Evolutionary conservation across 140 eudicot species (phyloP).

Genomic region (Flaveria floridana): DNA sequence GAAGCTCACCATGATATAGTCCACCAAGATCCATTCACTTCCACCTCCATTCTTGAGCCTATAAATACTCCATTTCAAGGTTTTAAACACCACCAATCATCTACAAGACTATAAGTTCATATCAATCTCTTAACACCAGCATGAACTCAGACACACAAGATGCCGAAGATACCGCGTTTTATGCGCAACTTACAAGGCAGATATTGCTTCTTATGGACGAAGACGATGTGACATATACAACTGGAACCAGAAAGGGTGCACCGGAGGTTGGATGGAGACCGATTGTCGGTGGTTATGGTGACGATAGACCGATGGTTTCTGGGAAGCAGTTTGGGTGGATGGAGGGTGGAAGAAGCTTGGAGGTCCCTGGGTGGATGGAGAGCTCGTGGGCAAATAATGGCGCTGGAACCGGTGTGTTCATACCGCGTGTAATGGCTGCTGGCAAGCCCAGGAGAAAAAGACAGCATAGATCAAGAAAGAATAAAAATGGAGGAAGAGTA

Average conservation of each 20-base stretch:
- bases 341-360: conserved; percentile 24
- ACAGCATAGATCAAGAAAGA: conserved; percentile 34
- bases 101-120: neutral
- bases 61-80: conserved; percentile 27
- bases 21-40: conserved; percentile 4
- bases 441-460: conserved; percentile 32
- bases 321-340: conserved; percentile 33
- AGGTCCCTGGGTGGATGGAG: conserved; percentile 38
- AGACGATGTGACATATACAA: conserved; percentile 20
- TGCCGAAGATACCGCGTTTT: conserved; percentile 34
- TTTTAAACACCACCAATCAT: neutral
- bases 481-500: conserved; percentile 24
- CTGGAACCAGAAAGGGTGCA: neutral
- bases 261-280: conserved; percentile 6
- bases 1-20: conserved; percentile 23
- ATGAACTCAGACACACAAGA: conserved; percentile 27
- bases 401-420: conserved; percentile 42
- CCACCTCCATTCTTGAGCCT: conserved; percentile 11
- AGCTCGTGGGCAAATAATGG: conserved; percentile 41
- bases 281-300: neutral
- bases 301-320: neutral
- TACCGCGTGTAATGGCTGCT: conserved; percentile 32
- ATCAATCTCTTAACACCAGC: conserved; percentile 12
- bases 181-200: conserved; percentile 39
- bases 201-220: conserved; percentile 35